Evolutionary conservation across 2,329 filamentous ascomycete species (phyloP).

Genomic region (Orbilia javanica): DNA sequence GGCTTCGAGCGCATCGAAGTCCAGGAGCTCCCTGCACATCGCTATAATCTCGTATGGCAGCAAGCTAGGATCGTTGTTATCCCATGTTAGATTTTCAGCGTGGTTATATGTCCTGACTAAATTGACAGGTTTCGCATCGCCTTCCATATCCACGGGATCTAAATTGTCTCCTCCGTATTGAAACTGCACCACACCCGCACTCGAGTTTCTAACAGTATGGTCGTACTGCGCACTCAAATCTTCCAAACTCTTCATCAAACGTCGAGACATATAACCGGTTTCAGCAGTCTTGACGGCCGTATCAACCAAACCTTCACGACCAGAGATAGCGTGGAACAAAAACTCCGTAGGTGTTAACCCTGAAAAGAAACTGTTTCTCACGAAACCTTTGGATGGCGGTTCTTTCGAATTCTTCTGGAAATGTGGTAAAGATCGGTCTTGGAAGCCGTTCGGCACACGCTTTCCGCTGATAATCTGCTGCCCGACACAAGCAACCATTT

Average conservation of each 20-base stretch:
- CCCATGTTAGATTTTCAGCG: constrained; percentile 78
- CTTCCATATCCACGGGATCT: constrained; percentile 98
- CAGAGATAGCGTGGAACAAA: constrained; percentile 97
- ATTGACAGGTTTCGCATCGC: constrained; percentile 88
- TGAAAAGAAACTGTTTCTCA: constrained; percentile 96
- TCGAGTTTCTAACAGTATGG: constrained; percentile 91
- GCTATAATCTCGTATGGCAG: constrained; percentile 79
- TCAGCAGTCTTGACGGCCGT: constrained; percentile 99
- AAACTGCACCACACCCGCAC: constrained; percentile 91
- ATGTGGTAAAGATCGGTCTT: constrained; percentile 92
- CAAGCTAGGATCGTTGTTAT: constrained; percentile 80
- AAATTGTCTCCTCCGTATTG: constrained; percentile 96
- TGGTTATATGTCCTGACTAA: constrained; percentile 93
- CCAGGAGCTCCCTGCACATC: constrained; percentile 69
- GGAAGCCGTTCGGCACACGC: constrained; percentile 95
- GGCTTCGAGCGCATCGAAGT: constrained; percentile 60
- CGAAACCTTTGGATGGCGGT: constrained; percentile 96
- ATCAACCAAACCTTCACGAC: constrained; percentile 97
- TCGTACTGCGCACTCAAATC: constrained; percentile 95
- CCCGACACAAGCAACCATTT: constrained; percentile 97
- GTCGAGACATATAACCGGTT: constrained; percentile 98
- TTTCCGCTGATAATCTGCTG: constrained; percentile 97
- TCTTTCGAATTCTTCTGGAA: constrained; percentile 92
- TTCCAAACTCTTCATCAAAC: constrained; percentile 97
- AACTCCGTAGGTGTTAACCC: constrained; percentile 92